Base-by-base conservation (phyloP, 176 grass and related monocot species). In the Rhynchospora pubera region DNA sequence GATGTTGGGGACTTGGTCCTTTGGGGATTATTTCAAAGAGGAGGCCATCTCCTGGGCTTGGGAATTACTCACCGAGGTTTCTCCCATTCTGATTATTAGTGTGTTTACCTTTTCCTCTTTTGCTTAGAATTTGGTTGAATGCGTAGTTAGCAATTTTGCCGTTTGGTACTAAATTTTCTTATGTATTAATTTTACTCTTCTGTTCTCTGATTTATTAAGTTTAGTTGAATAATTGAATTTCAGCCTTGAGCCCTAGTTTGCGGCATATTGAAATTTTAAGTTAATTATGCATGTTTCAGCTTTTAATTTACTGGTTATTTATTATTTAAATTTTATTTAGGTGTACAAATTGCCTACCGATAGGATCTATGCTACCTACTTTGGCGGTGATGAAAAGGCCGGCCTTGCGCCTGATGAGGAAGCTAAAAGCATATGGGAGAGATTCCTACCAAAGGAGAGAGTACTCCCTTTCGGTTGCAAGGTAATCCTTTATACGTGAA, bases 1-100 rank as follows among this genome's bases (percentile, higher is more conserved):
- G 83, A 99, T 99, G 96, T 90, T 99, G 0, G 93, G 96, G 16
- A 99, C 93, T 66, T 99, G 93, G 96, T 99, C 93, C 14, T 99
- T 99, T 8, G 93, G 96, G 5, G 86, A 93, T 55, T 99, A 99
- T 87, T 99, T 99, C 80, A 99, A 99, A 87, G 77, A 83, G 44
- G 96, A 95, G 39, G 96, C 92, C n/a, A 95, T 95, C 70, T 58
- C 88, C 34, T 99, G 91, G 89, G 96, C 96, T 4, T 99, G 96
- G 96, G 92, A 99, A 65, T 89, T 99, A 18, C 89, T 99, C 69
- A 99, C 92, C 26, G 15, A 89, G 91, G 94, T 93, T 62, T 19
- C 30, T 21, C 12, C 8, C 8, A 12, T 9, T 44, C 47, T 85
- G 2, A 1, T 43, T 13, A 1, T 72, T 34, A 45, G 5, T 34